Percentiles rank a stretch among this genome's conserved stretches.
These are phyloP conservation scores for Phyllosticta ampelicida DNA, from an alignment of 2,329 filamentous ascomycete genomes.

Conservation along the genomic window DNA sequence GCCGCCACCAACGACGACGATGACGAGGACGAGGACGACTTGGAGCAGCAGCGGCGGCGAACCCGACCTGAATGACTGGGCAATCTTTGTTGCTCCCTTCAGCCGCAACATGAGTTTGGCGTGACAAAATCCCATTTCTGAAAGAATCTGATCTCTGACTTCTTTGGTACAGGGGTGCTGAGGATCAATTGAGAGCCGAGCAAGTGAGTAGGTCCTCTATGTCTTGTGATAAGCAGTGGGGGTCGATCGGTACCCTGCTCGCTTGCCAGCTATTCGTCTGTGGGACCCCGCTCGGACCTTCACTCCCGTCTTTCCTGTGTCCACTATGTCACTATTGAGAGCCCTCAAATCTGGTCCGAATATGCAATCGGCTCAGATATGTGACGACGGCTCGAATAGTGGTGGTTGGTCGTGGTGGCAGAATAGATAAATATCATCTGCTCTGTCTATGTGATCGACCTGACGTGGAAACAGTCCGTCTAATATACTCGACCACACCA, in stretches of 20 bases:
- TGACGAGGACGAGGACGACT: constrained; percentile 16
- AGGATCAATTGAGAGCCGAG: background rate
- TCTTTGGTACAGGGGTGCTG: background rate
- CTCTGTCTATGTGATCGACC: background rate
- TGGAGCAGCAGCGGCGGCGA: background rate
- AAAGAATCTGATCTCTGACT: background rate
- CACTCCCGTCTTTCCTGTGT: background rate
- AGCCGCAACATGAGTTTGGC: constrained; percentile 34
- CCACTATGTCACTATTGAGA: background rate
- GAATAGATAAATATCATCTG: background rate
- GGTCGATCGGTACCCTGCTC: background rate
- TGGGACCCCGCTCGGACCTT: background rate
- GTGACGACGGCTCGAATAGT: background rate
- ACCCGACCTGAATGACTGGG: constrained; percentile 30
- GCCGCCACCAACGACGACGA: background rate
- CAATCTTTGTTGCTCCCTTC: constrained; percentile 31
- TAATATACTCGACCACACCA: background rate
- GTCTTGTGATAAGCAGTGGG: background rate
- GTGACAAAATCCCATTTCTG: background rate
- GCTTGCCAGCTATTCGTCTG: background rate
- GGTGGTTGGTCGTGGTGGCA: background rate
- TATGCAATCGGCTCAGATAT: background rate
- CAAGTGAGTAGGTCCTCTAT: background rate
- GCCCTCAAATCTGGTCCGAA: background rate
- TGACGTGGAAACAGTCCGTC: background rate